Base-by-base conservation (phyloP, 2,329 filamentous ascomycete genomes). In the Rhynchosporium secalis region DNA sequence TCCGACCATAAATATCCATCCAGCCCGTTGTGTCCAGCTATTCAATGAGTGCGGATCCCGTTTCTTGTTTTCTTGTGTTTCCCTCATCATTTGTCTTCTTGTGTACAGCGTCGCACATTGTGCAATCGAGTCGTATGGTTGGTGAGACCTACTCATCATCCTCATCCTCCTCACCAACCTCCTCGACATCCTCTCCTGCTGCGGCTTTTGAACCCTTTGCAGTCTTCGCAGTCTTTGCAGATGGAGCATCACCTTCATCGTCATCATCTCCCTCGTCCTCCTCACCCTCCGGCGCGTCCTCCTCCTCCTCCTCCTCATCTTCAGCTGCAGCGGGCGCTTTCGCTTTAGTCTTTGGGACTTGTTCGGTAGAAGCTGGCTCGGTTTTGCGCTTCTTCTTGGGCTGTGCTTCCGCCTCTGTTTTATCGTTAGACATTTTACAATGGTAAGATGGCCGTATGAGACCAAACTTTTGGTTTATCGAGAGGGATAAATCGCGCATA, bases 371-470 rank as follows among this genome's bases (percentile, higher is more conserved):
- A 46, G 56, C 63, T 10, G 61, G 56, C 52, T 57, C 66, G 9
- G 65, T 64, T 57, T 72, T 72, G 65, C 70, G 70, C 64, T 71
- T 72, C 62, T 72, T 72, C n/a, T 62, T 64, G 12, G 69, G 68
- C 33, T 64, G 57, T 40, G 61, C 52, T 61, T 67, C 66, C 20
- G 20, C 20, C 20, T 20, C 20, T 70, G 40, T 15, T 29, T 51
- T 13, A n/a, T 54, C 56, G 58, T 68, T 56, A 65, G 48, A 36
- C 2, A 33, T 15, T 8, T 20, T 58, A n/a, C 38, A 3, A 26
- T 20, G n/a, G 41, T 10, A 7, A n/a, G 29, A 41, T 40, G 20
- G 38, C 15, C 8, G 49, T 43, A 26, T 4, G 9, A 13, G 48
- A 45, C 48, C 40, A 15, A 15, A 54, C 48, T 38, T 47, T 10